These are phyloP conservation scores for Pythium phragmiticola DNA, from an alignment of 352 stramenopile genomes.

Conservation along the genomic window DNA sequence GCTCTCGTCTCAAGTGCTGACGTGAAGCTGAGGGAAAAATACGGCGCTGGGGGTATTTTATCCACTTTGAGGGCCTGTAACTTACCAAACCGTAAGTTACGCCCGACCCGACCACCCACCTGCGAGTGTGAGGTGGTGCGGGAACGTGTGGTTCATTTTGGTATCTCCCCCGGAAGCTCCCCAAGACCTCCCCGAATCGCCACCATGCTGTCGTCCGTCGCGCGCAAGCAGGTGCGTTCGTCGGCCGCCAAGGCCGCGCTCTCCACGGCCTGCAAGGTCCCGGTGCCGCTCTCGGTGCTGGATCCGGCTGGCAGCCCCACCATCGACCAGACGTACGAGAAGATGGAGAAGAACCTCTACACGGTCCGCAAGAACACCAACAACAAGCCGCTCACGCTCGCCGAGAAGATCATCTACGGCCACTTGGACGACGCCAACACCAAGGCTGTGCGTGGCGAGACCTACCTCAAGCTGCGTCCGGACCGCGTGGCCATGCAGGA, in stretches of 20 bases:
- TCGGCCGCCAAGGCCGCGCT: constrained; percentile 66
- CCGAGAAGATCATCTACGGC: constrained; percentile 95
- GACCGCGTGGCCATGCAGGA: constrained; percentile 95
- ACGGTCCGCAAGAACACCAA: constrained; percentile 88
- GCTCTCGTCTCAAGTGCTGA: constrained; percentile 4
- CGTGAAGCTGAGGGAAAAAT: constrained; percentile 6
- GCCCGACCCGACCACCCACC: constrained; percentile 15
- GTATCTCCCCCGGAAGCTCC: constrained; percentile 55
- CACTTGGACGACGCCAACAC: constrained; percentile 90
- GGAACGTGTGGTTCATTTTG: constrained; percentile 68
- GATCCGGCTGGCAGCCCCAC: constrained; percentile 90
- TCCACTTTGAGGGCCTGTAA: neutral
- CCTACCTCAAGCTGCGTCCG: constrained; percentile 91
- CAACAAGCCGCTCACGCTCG: constrained; percentile 90
- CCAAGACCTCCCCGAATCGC: constrained; percentile 39
- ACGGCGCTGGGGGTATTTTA: neutral
- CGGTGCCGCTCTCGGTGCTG: constrained; percentile 85
- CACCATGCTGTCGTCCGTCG: constrained; percentile 57
- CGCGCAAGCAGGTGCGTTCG: constrained; percentile 70
- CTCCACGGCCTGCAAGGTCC: constrained; percentile 71
- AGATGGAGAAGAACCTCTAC: constrained; percentile 90
- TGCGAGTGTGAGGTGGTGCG: constrained; percentile 21
- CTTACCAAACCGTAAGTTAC: constrained; percentile 17
- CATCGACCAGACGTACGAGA: constrained; percentile 92
- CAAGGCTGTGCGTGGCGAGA: constrained; percentile 84